Conservation (phyloP, 257 asterid species). For the Henckelia pumila region DNA sequence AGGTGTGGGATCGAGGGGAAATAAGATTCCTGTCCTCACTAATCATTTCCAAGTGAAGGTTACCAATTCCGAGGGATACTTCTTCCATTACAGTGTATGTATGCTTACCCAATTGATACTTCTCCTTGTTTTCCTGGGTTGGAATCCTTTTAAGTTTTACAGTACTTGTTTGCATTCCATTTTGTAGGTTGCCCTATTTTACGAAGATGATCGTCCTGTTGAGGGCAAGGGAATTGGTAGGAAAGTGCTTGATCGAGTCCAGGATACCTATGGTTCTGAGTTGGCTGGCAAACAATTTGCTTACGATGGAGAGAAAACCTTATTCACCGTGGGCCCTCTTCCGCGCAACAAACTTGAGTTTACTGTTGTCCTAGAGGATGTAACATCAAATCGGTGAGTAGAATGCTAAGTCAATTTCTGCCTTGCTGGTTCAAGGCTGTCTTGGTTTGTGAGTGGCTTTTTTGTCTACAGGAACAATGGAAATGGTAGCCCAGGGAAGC, state of each 20-base stretch:
- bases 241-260: constrained; percentile 44
- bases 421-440: not conserved
- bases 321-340: constrained; percentile 67
- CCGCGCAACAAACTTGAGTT: constrained; percentile 60
- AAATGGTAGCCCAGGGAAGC: constrained; percentile 37
- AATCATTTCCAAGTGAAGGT: constrained; percentile 86
- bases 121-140: not conserved
- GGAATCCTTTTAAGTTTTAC: not conserved
- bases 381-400: constrained; percentile 61
- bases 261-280: constrained; percentile 42
- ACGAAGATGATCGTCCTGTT: constrained; percentile 54
- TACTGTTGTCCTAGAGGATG: constrained; percentile 56
- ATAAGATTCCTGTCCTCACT: constrained; percentile 62
- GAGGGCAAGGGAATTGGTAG: constrained; percentile 70
- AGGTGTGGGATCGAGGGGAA: constrained; percentile 72
- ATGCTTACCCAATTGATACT: not conserved
- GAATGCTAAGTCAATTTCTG: not conserved
- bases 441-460: constrained; percentile 19
- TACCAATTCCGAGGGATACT: constrained; percentile 59
- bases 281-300: constrained; percentile 50
- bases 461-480: constrained; percentile 34
- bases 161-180: not conserved
- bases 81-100: constrained; percentile 90
- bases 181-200: constrained; percentile 51
- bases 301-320: constrained; percentile 84